Base-by-base conservation (phyloP, 2,329 filamentous ascomycete species). In the Nannizzia gypsea region DNA sequence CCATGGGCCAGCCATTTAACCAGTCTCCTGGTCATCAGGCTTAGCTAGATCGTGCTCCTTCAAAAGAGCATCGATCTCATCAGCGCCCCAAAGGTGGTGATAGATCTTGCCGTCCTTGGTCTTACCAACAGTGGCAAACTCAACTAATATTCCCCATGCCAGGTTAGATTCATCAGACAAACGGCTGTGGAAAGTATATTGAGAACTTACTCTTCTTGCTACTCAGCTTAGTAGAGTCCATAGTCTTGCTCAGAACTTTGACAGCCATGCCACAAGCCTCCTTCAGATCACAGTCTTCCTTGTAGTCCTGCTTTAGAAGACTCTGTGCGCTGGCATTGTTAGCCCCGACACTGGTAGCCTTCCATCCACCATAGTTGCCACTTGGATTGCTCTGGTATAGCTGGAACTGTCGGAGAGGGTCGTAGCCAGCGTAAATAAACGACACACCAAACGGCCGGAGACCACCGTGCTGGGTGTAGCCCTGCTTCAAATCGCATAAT, bases 171-270 rank as follows among this genome's bases (percentile, higher is more conserved):
- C n/a, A 20, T 42, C 17, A 11, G 20, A 42, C 6, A 20, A 20
- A 15, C 1, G 5, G 4, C 3, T n/a, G 1, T 31, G n/a, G 15
- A 17, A 38, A 13, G 9, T 3, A 24, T 40, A 42, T 42, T 3
- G 13, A 20, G 15, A 3, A 80, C 89, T 75, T 78, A 96, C 91
- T 96, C 84, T 99, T 99, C 82, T 99, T 93, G 72, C 90, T 96
- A 80, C 90, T 96, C 72, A 99, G 78, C 81, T 96, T 99, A 59
- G 92, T 97, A 59, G 91, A 96, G 75, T 99, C 93, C 95, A 99
- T 99, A 4, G 93, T 99, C 85, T 99, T 99, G 83, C 93, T 97
- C 66, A 99, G 78, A 64, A 99, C 93, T 83, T 99, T 99, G 73
- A 99, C 93, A 9, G 93, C 93, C 81, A 96, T 87, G 59, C 88